Base-by-base conservation (phyloP, 305 asterid species). In the Nicotiana rustica region DNA sequence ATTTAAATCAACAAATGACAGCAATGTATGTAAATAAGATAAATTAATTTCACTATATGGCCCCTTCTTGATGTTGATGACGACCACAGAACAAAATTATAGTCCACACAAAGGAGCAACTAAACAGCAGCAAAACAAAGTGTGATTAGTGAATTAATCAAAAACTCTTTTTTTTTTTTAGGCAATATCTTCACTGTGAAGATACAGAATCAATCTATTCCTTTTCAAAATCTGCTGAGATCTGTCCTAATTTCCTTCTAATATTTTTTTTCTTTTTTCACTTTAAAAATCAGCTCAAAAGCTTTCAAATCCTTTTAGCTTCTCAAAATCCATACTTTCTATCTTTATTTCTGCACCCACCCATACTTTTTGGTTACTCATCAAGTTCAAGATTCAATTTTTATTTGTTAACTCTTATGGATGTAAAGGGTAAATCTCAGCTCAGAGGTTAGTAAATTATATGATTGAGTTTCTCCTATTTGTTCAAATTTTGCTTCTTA, bases 361-460 rank as follows among this genome's bases (percentile, higher is more conserved):
- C 21, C 35, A 8, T 78, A 17, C 18, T 66, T 76, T 67, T 70
- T 5, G 68, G 61, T 78, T n/a, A 33, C 36, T 67, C 66, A 77
- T 31, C 8, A 25, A 73, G 78, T 57, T 80, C 89, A 86, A 84
- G 90, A 88, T 87, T 90, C 86, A 85, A 41, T 64, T 79, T 86
- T 56, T 56, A 19, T 56, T 78, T 88, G 64, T 41, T 85, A 70
- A 64, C 10, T 36, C 66, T 81, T 38, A n/a, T 38, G 81, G 83
- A 86, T 78, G 49, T 77, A 84, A 83, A 56, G 8, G 61, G 61
- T 55, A 14, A 55, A 13, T 55, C 60, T 55, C 88, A 82, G 88
- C 85, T 85, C 84, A 67, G 85, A 85, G 90, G 92, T 89, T 70
- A 87, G 88, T 86, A 38, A 79, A 71, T 76, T 7, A 1, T 41